phyloP scores from a whole-genome alignment of 768 basidiomycete genomes.

The Tylopilus rubrobrunneus region DNA sequence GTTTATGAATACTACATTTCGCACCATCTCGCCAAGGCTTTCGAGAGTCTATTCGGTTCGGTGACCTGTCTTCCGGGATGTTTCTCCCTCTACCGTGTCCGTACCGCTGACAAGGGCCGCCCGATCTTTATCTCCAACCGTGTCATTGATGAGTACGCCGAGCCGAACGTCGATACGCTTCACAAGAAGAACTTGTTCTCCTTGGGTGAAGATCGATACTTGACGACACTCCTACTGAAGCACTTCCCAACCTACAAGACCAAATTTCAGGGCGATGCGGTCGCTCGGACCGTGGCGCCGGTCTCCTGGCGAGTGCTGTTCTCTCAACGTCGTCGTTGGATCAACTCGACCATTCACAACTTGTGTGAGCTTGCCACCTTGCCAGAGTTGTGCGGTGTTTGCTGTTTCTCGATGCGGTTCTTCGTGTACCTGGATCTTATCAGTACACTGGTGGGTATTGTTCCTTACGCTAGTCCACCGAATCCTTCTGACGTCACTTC shows the following conservation, averaged over 20 bases:
- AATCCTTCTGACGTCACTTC: slow-evolving; percentile 5
- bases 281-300: slow-evolving; percentile 60
- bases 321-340: slow-evolving; percentile 70
- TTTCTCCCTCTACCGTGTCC: slow-evolving; percentile 67
- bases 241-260: slow-evolving; percentile 69
- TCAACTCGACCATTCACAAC: slow-evolving; percentile 71
- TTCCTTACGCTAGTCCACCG: neutral
- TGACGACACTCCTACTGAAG: slow-evolving; percentile 66
- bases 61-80: slow-evolving; percentile 73
- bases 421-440: slow-evolving; percentile 67
- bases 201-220: slow-evolving; percentile 68
- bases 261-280: slow-evolving; percentile 63
- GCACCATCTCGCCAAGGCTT: slow-evolving; percentile 63
- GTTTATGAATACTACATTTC: slow-evolving; percentile 71
- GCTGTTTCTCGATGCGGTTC: slow-evolving; percentile 73
- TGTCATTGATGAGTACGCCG: slow-evolving; percentile 67
- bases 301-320: slow-evolving; percentile 59
- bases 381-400: slow-evolving; percentile 63
- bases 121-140: slow-evolving; percentile 71
- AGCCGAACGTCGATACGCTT: slow-evolving; percentile 60
- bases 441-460: slow-evolving; percentile 47
- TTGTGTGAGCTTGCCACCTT: slow-evolving; percentile 60
- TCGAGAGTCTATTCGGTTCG: slow-evolving; percentile 66
- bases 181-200: slow-evolving; percentile 71
- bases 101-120: slow-evolving; percentile 68